Evolutionary conservation across 2,329 filamentous ascomycete species (phyloP).

Genomic region (Epichloe glyceriae): DNA sequence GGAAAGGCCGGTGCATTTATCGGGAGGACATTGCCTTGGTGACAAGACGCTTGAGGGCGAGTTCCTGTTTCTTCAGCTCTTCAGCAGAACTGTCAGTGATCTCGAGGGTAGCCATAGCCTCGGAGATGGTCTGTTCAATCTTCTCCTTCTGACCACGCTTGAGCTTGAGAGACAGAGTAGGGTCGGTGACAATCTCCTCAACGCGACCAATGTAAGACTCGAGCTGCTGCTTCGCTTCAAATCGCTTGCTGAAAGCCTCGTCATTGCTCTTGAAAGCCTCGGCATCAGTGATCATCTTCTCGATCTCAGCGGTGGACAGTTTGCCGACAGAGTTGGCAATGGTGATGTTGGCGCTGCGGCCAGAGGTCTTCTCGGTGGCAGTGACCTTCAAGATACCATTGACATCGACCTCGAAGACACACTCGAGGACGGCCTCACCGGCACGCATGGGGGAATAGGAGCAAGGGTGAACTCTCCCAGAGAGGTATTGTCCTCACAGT

Average conservation of each 20-base stretch:
- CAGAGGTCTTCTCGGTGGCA: slow-evolving; percentile 96
- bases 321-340: slow-evolving; percentile 99
- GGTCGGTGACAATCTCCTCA: slow-evolving; percentile 97
- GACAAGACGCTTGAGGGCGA: slow-evolving; percentile 91
- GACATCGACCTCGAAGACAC: slow-evolving; percentile 98
- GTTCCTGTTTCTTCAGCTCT: slow-evolving; percentile 99
- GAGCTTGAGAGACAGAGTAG: slow-evolving; percentile 87
- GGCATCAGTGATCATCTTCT: slow-evolving; percentile 94
- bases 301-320: slow-evolving; percentile 86
- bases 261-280: slow-evolving; percentile 98
- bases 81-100: slow-evolving; percentile 83
- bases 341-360: slow-evolving; percentile 97
- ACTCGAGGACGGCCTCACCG: slow-evolving; percentile 91
- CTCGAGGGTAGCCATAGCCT: slow-evolving; percentile 96
- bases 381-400: slow-evolving; percentile 99
- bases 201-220: slow-evolving; percentile 98
- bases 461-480: slow-evolving; percentile 94
- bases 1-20: slow-evolving; percentile 35
- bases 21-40: slow-evolving; percentile 96
- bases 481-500: slow-evolving; percentile 97
- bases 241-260: slow-evolving; percentile 98
- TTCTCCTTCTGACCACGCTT: slow-evolving; percentile 99
- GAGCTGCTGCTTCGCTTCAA: slow-evolving; percentile 97
- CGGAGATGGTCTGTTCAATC: slow-evolving; percentile 92
- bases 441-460: slow-evolving; percentile 79